Evolutionary conservation across 2,329 filamentous ascomycete species (phyloP).

Genomic region (Aspergillus phoenicis): DNA sequence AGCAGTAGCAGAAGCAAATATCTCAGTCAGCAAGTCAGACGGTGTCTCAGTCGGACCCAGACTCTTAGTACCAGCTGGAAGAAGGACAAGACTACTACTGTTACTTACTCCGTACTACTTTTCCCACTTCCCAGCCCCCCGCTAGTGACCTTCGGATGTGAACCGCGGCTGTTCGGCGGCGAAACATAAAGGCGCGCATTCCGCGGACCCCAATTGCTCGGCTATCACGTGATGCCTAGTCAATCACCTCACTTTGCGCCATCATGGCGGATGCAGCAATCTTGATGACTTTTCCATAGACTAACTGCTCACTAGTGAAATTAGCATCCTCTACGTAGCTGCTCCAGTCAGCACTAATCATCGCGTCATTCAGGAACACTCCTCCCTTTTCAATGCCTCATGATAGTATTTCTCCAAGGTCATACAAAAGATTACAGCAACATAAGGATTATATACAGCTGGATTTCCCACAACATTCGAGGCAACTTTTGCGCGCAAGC

Average conservation of each 20-base stretch:
- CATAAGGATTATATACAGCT: constrained; percentile 24
- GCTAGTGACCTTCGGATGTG: constrained; percentile 19
- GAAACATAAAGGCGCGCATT: neutral
- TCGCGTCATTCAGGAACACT: neutral
- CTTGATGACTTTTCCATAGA: neutral
- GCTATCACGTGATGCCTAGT: neutral
- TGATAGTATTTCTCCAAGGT: constrained; percentile 18
- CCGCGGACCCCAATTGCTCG: constrained; percentile 5
- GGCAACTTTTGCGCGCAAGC: constrained; percentile 20
- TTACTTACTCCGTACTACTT: neutral
- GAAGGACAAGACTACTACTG: too few species aligned
- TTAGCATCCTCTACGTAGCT: neutral
- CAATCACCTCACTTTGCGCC: constrained; percentile 2
- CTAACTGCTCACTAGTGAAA: neutral
- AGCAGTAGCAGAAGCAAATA: too few species aligned
- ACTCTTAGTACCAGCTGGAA: neutral
- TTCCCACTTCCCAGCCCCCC: neutral
- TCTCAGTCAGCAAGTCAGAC: too few species aligned
- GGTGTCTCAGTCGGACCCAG: neutral
- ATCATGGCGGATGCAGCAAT: neutral
- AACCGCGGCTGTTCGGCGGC: constrained; percentile 24
- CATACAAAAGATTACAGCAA: constrained; percentile 16
- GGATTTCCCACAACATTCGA: constrained; percentile 13
- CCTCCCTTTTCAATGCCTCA: constrained; percentile 8
- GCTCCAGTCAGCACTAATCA: neutral